These are phyloP conservation scores for Monotropa hypopitys DNA, from an alignment of 179 eudicot species.

Conservation along the genomic window DNA sequence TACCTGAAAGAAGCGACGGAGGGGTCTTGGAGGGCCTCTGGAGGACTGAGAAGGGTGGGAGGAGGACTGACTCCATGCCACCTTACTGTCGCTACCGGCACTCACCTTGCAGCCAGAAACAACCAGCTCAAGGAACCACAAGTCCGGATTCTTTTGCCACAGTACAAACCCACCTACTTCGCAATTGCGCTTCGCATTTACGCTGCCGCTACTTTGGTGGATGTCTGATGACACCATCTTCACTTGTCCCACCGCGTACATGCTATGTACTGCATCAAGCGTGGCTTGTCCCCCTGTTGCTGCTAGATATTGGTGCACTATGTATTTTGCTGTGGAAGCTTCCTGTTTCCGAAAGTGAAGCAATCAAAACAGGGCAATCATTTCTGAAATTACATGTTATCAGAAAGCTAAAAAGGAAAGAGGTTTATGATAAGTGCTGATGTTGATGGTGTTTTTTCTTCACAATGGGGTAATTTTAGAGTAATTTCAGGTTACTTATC, in stretches of 20 bases:
- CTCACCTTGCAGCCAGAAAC: conserved; percentile 49
- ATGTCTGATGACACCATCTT: conserved; percentile 37
- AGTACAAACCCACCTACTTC: conserved; percentile 54
- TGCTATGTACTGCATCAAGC: conserved; percentile 31
- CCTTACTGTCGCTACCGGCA: conserved; percentile 53
- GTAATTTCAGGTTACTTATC: not conserved
- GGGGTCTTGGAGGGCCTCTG: conserved; percentile 48
- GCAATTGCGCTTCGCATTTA: conserved; percentile 4
- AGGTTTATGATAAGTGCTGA: not conserved
- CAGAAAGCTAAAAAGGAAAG: too few relatives aligned
- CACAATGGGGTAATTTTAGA: not conserved
- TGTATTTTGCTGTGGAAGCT: conserved; percentile 55
- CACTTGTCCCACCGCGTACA: conserved; percentile 62
- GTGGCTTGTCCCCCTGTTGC: conserved; percentile 52
- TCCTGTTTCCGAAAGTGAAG: conserved; percentile 25
- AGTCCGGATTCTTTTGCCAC: conserved; percentile 61
- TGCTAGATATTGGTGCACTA: conserved; percentile 57
- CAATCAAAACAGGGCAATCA: not conserved
- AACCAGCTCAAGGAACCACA: conserved; percentile 57
- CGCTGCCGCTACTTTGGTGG: conserved; percentile 10
- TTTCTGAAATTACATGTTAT: not conserved
- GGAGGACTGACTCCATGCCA: conserved; percentile 54
- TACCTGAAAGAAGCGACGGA: conserved; percentile 62
- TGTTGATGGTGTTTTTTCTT: not conserved
- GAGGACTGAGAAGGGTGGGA: conserved; percentile 29